Base-by-base conservation (phyloP, 371 early-diverging fungal genomes). In the Mortierella sp. region DNA sequence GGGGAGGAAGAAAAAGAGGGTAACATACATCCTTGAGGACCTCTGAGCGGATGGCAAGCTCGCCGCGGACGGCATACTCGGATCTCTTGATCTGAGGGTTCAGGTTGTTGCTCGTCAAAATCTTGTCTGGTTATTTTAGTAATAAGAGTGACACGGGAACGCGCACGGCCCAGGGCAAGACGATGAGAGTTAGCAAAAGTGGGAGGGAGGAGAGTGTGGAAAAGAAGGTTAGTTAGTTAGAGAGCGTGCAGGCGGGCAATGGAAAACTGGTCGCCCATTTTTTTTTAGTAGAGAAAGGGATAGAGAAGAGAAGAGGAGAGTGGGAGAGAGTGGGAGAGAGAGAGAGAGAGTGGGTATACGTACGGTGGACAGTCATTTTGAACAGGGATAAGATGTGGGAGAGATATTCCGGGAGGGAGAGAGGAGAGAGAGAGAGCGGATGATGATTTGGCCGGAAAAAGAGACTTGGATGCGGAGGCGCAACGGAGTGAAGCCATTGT, bases 1-100 rank as follows among this genome's bases (percentile, higher is more conserved):
- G 9, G 37, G 9, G 37, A 37, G 9, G 37, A 37, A 9, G 9
- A 9, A 3, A 37, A 9, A 37, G 37, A 9, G 9, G 3, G 18
- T 25, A 57, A 62, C 61, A 59, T 83, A 94, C 94, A 83, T 90
- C 84, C 51, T 85, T 85, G 62, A 98, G 85, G 63, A 91, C 86
- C 66, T 99, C 99, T 15, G 98, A 97, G 44, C 95, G 92, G 74
- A 99, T 96, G 26, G 99, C 97, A 26, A 97, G 84, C 65, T 92
- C 97, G 50, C 99, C 99, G 63, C 99, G 94, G 7, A 99, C 99
- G 30, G 99, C 98, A 80, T 99, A 99, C 75, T 98, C 94, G 64
- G 93, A 93, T 43, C 87, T 84, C 64, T 84, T 86, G 69, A 96
- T 79, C 66, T 88, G 84, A 59, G 90, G 90, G 74, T 94, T 94